Evolutionary conservation across 306 rosid species (phyloP).

Genomic region (Spatholobus suberectus): DNA sequence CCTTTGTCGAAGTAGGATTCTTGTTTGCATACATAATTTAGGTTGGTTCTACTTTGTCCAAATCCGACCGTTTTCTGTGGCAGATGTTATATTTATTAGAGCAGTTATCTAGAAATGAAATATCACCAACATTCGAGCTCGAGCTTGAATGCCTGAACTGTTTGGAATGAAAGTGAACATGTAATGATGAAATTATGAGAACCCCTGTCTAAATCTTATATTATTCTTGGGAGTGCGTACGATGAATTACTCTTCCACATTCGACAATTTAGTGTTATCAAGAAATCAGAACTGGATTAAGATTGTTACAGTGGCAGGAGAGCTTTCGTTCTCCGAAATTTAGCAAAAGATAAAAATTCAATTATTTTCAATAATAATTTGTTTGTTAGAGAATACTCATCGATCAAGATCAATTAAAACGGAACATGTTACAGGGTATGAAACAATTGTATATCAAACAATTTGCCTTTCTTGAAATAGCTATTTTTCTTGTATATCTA

Average conservation of each 20-base stretch:
- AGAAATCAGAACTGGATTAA: not conserved
- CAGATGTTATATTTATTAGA: not conserved
- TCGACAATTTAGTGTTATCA: not conserved
- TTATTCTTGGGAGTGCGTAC: not conserved
- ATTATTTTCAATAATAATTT: not conserved
- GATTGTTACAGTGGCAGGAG: not conserved
- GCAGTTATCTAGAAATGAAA: conserved; percentile 17
- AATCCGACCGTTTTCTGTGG: not conserved
- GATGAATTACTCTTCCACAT: too few species aligned
- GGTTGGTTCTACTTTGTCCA: not conserved
- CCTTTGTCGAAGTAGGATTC: conserved; percentile 27
- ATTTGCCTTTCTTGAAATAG: not conserved
- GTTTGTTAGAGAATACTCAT: not conserved
- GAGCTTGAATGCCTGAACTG: conserved; percentile 21
- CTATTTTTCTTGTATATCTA: not conserved
- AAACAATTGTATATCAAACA: too few species aligned
- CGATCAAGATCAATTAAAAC: not conserved
- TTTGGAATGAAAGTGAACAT: not conserved
- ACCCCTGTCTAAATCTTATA: not conserved
- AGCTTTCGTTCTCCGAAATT: not conserved
- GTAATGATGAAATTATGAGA: not conserved
- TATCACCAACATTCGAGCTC: conserved; percentile 6
- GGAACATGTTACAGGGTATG: not conserved
- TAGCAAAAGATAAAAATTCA: not conserved
- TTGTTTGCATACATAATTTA: conserved; percentile 24